Evolutionary conservation across 208 protist species (phyloP).

Genomic region (Crithidia bombi): DNA sequence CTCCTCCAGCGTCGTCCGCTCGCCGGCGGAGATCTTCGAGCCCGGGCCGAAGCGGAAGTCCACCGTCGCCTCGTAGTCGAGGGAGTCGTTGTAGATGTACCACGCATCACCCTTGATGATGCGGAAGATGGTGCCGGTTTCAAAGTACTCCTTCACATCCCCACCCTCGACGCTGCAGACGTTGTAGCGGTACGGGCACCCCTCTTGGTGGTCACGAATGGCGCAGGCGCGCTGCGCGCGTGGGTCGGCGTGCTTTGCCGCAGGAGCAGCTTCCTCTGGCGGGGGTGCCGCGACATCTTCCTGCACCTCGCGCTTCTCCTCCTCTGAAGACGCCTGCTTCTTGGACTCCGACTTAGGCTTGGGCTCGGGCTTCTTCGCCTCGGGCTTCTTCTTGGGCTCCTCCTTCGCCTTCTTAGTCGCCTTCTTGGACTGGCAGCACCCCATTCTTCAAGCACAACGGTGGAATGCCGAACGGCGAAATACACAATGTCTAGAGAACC

Average conservation of each 20-base stretch:
- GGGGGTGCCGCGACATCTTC: neutral
- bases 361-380: neutral
- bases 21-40: slow-evolving; percentile 34
- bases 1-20: slow-evolving; percentile 30
- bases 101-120: slow-evolving; percentile 56
- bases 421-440: slow-evolving; percentile 57
- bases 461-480: too few relatives aligned
- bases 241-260: neutral
- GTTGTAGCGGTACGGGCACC: slow-evolving; percentile 21
- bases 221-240: slow-evolving; percentile 7
- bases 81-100: slow-evolving; percentile 80
- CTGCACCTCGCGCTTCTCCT: neutral
- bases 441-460: too few relatives aligned
- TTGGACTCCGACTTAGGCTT: neutral
- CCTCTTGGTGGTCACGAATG: slow-evolving; percentile 2
- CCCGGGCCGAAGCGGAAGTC: slow-evolving; percentile 60
- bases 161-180: slow-evolving; percentile 40
- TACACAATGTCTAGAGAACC: too few relatives aligned
- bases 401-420: slow-evolving; percentile 41
- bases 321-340: neutral
- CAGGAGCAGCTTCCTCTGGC: neutral
- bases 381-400: slow-evolving; percentile 19
- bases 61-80: slow-evolving; percentile 72
- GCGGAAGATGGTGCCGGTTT: slow-evolving; percentile 56
- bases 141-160: slow-evolving; percentile 49